These are phyloP conservation scores for Eucalyptus rudis DNA, from an alignment of 345 rosid species.

Conservation along the genomic window DNA sequence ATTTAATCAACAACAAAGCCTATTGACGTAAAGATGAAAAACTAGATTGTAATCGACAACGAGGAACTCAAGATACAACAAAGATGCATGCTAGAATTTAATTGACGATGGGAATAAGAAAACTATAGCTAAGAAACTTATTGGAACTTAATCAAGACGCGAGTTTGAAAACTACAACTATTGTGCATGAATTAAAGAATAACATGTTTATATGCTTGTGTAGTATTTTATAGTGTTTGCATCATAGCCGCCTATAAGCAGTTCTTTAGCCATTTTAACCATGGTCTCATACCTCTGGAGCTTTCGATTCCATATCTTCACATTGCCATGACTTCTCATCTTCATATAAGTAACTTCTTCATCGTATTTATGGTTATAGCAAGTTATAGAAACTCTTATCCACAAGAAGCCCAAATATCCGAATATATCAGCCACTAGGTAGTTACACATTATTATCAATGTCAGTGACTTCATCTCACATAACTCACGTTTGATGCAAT, in stretches of 20 bases:
- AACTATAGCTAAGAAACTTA: neutral
- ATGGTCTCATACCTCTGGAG: neutral
- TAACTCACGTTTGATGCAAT: no score
- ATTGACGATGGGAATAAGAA: neutral
- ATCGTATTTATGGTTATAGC: rapidly evolving
- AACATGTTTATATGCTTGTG: neutral
- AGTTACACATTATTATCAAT: no score
- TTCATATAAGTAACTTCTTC: neutral
- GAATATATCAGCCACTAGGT: neutral
- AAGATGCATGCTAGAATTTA: neutral
- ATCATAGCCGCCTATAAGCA: neutral
- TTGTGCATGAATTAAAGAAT: no score
- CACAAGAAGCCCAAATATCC: neutral
- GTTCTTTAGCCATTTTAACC: rapidly evolving
- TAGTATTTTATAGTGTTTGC: no score
- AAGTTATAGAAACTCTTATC: no score
- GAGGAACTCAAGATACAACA: neutral
- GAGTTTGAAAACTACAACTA: neutral
- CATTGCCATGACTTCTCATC: neutral
- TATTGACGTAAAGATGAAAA: neutral
- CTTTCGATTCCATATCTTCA: neutral
- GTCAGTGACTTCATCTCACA: no score
- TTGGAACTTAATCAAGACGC: rapidly evolving
- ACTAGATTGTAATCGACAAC: neutral
- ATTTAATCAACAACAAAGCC: neutral